Base-by-base conservation (phyloP, 208 protist species). In the Perkinsela sp. region DNA sequence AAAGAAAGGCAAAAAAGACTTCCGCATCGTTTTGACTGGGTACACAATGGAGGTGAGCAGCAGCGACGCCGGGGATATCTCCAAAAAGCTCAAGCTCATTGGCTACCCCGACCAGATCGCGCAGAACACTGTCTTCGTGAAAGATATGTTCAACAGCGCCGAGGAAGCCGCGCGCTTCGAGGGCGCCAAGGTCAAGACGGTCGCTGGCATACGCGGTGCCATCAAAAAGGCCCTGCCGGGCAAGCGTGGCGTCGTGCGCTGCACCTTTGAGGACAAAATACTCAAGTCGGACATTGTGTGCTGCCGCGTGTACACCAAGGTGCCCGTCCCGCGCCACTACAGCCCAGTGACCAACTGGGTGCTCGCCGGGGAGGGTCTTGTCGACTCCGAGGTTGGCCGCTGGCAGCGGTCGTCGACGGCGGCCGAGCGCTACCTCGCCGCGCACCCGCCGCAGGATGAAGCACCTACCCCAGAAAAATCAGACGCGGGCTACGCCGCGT, bases 261-360 rank as follows among this genome's bases (percentile, higher is more conserved):
- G 93, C 1, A 98, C 94, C 15, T 99, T 99, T 73, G 97, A 99
- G 85, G 96, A 99, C 77, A 97, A 96, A 77, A 76, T 99, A n/a
- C 81, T 97, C 28, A 84, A 80, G 31, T 90, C 85, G 67, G 97
- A 99, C 78, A 98, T 99, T 73, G 85, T 99, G 1, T 98, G 98
- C 72, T 87, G 98, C 28, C 80, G 94, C n/a, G 82, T 94, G 16
- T 99, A 96, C 95, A 96, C 94, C 32, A 80, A 85, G 0, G 90
- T 99, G 0, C 73, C 91, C 31, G 85, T 93, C 29, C 79, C 80
- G 6, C 83, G 88, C 68, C 97, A 96, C 75, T 99, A 97, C 80
- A 94, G 95, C 67, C 92, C 96, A 1, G 89, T 91, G 74, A 82
- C 83, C 71, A 91, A 93, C 74, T 72, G 90, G 16, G 73, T 93